phyloP scores from a whole-genome alignment of 345 rosid species.

The Rhodamnia argentea region DNA sequence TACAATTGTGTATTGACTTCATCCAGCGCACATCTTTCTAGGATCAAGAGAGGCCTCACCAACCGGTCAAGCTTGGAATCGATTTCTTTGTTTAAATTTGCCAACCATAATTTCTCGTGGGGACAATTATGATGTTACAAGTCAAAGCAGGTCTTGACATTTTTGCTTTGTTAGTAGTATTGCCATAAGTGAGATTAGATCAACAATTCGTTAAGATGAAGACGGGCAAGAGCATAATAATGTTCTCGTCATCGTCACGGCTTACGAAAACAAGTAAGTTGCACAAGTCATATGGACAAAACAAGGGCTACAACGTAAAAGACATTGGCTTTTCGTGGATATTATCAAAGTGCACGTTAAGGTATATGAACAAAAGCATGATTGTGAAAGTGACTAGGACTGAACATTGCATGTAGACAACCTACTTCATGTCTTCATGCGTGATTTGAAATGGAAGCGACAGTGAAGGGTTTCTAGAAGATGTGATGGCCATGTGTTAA shows the following conservation, averaged over 20 bases:
- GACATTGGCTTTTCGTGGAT: neutral
- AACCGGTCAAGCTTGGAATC: neutral
- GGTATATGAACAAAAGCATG: neutral
- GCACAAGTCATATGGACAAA: neutral
- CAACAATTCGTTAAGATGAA: neutral
- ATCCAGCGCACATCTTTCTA: neutral
- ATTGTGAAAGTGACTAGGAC: neutral
- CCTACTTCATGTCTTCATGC: neutral
- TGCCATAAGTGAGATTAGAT: neutral
- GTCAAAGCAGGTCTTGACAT: neutral
- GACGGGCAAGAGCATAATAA: neutral
- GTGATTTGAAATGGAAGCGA: neutral
- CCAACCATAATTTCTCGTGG: neutral
- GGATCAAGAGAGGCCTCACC: neutral
- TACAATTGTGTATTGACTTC: neutral
- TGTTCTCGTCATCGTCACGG: neutral
- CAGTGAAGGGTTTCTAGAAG: neutral
- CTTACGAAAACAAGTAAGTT: neutral
- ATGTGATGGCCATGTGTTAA: neutral
- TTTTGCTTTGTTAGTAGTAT: neutral
- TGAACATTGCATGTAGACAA: neutral
- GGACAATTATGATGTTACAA: neutral
- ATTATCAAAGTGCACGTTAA: neutral
- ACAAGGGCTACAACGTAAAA: neutral
- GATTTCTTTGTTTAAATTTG: neutral